These are phyloP conservation scores for Penicillium capsulatum DNA, from an alignment of 2,329 filamentous ascomycete genomes.

Conservation along the genomic window DNA sequence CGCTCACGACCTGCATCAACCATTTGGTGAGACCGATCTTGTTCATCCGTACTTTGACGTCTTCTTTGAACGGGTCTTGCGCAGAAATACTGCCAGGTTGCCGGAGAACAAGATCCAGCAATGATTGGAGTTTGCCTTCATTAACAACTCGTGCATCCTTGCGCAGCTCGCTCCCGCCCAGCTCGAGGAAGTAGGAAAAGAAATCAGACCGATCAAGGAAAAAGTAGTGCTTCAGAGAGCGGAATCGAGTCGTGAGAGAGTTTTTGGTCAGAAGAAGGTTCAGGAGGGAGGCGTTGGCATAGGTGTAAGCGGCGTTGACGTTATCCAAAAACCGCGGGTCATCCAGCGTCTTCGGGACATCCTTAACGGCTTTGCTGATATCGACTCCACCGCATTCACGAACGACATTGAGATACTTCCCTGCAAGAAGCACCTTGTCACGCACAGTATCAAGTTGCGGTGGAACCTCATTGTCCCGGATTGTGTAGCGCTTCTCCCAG, in stretches of 20 bases:
- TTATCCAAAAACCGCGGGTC: conserved; percentile 91
- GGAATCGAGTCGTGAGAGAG: conserved; percentile 76
- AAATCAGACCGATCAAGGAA: conserved; percentile 97
- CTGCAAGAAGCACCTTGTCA: conserved; percentile 89
- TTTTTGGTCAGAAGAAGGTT: conserved; percentile 89
- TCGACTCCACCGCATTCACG: conserved; percentile 95
- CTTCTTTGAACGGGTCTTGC: conserved; percentile 94
- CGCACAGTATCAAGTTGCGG: conserved; percentile 87
- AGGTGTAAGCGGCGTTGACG: conserved; percentile 88
- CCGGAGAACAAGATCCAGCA: conserved; percentile 93
- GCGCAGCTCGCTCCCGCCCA: conserved; percentile 81
- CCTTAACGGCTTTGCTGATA: conserved; percentile 78
- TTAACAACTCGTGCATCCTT: conserved; percentile 88
- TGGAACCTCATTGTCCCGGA: conserved; percentile 84
- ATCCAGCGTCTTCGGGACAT: conserved; percentile 89
- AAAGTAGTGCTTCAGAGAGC: conserved; percentile 97
- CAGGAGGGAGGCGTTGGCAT: conserved; percentile 90
- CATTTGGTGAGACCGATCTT: conserved; percentile 89
- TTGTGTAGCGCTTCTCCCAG: conserved; percentile 96
- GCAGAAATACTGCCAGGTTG: conserved; percentile 92
- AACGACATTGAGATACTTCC: conserved; percentile 97
- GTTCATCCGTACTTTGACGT: conserved; percentile 97
- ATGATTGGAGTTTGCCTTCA: conserved; percentile 84
- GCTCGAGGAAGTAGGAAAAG: conserved; percentile 95
- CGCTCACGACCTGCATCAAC: conserved; percentile 92